These are phyloP conservation scores for Paraconiothyrium sp. DNA, from an alignment of 2,329 filamentous ascomycete species.

Conservation along the genomic window DNA sequence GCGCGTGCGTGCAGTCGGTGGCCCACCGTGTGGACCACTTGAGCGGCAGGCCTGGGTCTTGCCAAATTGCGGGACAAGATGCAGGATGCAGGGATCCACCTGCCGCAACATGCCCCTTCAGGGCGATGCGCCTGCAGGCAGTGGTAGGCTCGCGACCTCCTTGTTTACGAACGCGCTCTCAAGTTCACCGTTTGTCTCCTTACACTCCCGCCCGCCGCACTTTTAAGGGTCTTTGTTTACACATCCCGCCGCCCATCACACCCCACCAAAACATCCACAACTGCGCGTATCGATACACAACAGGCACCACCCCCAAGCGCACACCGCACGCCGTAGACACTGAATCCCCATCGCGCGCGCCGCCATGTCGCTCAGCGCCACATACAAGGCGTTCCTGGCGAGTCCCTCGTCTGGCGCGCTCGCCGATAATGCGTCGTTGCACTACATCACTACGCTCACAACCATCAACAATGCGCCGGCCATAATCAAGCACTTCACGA, in stretches of 20 bases:
- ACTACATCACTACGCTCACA: conserved; percentile 91
- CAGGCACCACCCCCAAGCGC: neutral
- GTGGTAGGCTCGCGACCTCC: conserved; percentile 6
- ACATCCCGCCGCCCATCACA: neutral
- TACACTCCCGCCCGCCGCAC: neutral
- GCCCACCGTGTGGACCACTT: neutral
- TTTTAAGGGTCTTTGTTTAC: conserved; percentile 15
- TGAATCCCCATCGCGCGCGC: conserved; percentile 13
- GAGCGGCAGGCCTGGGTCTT: neutral
- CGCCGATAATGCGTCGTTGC: conserved; percentile 59
- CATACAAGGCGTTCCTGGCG: conserved; percentile 58
- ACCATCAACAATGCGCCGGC: conserved; percentile 74
- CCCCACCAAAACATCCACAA: conserved; percentile 7
- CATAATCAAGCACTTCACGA: conserved; percentile 83
- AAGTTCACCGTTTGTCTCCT: neutral
- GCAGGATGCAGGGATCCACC: conserved; percentile 9
- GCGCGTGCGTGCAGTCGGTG: neutral
- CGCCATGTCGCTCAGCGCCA: conserved; percentile 51
- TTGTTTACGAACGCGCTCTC: conserved; percentile 16
- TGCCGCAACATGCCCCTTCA: conserved; percentile 13
- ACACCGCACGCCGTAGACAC: conserved; percentile 11
- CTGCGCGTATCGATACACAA: conserved; percentile 19
- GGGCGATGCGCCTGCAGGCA: conserved; percentile 7
- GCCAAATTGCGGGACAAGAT: conserved; percentile 12
- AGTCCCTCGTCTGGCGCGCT: conserved; percentile 55